These are phyloP conservation scores for Trichoderma sp. DNA, from an alignment of 2,329 filamentous ascomycete species.

Conservation along the genomic window DNA sequence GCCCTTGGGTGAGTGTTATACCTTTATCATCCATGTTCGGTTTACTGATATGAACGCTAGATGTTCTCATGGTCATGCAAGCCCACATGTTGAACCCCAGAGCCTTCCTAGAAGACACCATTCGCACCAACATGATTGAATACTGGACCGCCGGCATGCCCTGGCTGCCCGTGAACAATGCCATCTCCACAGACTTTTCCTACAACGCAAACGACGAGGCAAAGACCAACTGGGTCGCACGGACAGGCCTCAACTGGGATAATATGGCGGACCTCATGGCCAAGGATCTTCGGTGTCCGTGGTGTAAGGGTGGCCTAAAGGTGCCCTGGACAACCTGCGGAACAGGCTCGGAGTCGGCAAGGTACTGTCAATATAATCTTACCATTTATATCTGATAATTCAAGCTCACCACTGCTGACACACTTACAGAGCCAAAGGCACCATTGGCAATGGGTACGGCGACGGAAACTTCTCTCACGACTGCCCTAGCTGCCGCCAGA, in stretches of 20 bases:
- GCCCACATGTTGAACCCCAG: constrained; percentile 76
- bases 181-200: constrained; percentile 61
- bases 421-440: neutral
- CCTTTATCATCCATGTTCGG: too few species aligned
- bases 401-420: neutral
- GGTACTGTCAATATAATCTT: neutral
- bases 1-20: constrained; percentile 53
- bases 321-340: constrained; percentile 64
- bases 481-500: constrained; percentile 54
- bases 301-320: constrained; percentile 46
- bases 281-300: constrained; percentile 58
- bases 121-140: constrained; percentile 56
- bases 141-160: constrained; percentile 67
- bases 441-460: constrained; percentile 57
- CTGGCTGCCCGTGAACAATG: constrained; percentile 60
- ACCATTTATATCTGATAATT: neutral
- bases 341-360: constrained; percentile 25
- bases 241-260: constrained; percentile 59
- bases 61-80: constrained; percentile 81
- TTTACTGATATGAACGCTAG: constrained; percentile 37
- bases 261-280: constrained; percentile 53
- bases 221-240: constrained; percentile 48
- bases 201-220: constrained; percentile 52
- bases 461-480: constrained; percentile 53
- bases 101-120: constrained; percentile 71